Conservation (phyloP, 768 basidiomycete genomes). For the Tylopilus subfusipes region DNA sequence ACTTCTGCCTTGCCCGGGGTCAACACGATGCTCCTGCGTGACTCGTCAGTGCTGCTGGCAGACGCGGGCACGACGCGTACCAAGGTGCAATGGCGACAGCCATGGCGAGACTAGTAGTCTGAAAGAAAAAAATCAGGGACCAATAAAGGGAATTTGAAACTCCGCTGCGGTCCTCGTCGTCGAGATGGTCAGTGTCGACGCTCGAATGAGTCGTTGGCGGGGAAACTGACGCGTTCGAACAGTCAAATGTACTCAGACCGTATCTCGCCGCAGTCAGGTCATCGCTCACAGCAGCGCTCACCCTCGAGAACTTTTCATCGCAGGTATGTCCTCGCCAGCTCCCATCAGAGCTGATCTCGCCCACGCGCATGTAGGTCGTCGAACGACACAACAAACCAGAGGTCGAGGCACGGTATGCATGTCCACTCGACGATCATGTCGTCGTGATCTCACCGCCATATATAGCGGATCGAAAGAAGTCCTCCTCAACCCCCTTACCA, state of each 20-base stretch:
- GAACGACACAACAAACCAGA: slow-evolving; percentile 98
- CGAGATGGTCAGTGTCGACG: slow-evolving; percentile 48
- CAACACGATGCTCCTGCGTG: slow-evolving; percentile 57
- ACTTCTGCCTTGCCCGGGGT: slow-evolving; percentile 55
- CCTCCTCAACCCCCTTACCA: slow-evolving; percentile 86
- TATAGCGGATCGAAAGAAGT: slow-evolving; percentile 90
- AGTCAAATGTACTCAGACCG: slow-evolving; percentile 95
- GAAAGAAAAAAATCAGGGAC: slow-evolving; percentile 5
- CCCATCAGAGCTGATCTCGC: slow-evolving; percentile 11
- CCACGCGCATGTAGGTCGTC: slow-evolving; percentile 58
- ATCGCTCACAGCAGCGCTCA: slow-evolving; percentile 95
- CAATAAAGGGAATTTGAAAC: slow-evolving; percentile 33
- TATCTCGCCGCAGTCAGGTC: slow-evolving; percentile 95
- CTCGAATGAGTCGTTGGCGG: neutral
- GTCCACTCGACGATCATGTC: neutral
- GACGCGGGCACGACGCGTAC: slow-evolving; percentile 36
- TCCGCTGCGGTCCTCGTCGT: slow-evolving; percentile 37
- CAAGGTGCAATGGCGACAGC: slow-evolving; percentile 63
- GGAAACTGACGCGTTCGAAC: slow-evolving; percentile 10
- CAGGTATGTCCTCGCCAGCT: slow-evolving; percentile 39
- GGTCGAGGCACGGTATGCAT: slow-evolving; percentile 75
- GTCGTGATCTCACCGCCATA: slow-evolving; percentile 2
- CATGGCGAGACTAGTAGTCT: slow-evolving; percentile 39
- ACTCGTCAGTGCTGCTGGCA: slow-evolving; percentile 7
- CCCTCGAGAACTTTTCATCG: slow-evolving; percentile 96